Conservation (phyloP, 1,139 yeast species). For the Candida sp. region DNA sequence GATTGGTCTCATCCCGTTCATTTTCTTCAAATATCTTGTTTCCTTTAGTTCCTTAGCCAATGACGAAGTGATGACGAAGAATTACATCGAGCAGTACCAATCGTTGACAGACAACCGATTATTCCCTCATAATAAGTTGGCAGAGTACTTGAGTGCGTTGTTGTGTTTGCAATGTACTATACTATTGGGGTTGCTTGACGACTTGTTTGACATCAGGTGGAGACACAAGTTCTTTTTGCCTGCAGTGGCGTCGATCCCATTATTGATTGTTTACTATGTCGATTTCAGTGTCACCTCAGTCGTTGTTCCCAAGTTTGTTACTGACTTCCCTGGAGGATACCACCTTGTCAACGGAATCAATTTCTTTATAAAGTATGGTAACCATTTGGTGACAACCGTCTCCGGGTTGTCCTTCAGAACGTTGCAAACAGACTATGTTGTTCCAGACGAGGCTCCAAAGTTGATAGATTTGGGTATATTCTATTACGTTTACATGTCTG, state of each 20-base stretch:
- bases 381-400: slow-evolving; percentile 32
- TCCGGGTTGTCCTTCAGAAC: slow-evolving; percentile 47
- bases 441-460: slow-evolving; percentile 35
- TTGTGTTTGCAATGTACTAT: slow-evolving; percentile 85
- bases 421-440: slow-evolving; percentile 34
- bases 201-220: slow-evolving; percentile 95
- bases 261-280: slow-evolving; percentile 88
- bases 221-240: slow-evolving; percentile 96
- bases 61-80: slow-evolving; percentile 35
- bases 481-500: slow-evolving; percentile 89
- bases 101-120: slow-evolving; percentile 35
- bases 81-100: slow-evolving; percentile 40
- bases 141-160: slow-evolving; percentile 85
- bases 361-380: slow-evolving; percentile 31
- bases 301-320: slow-evolving; percentile 78
- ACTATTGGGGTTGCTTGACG: slow-evolving; percentile 90
- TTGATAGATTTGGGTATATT: slow-evolving; percentile 77
- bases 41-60: slow-evolving; percentile 44
- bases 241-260: slow-evolving; percentile 91
- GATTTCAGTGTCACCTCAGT: slow-evolving; percentile 94
- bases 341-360: slow-evolving; percentile 22
- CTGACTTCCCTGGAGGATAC: slow-evolving; percentile 33
- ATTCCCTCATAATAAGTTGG: slow-evolving; percentile 86
- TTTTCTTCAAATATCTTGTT: slow-evolving; percentile 81
- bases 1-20: slow-evolving; percentile 87